A percentile compares a stretch with the other conserved stretches of the same genome.
phyloP scores from a whole-genome alignment of 805 yeast genomes.

The Starmerella powellii region DNA sequence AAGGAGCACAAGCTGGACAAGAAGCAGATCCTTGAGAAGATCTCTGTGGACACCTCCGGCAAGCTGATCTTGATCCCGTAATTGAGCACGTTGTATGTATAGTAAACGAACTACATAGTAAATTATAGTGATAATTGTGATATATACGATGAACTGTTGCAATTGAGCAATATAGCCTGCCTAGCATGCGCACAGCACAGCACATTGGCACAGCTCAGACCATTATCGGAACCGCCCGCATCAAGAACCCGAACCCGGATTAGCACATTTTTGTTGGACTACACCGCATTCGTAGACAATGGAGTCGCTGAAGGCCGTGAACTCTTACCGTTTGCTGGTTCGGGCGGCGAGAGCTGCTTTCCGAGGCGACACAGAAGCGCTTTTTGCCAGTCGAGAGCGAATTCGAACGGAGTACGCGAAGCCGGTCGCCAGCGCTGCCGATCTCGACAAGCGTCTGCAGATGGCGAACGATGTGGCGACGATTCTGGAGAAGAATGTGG shows the following conservation, averaged over 20 bases:
- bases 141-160: no score
- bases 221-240: no score
- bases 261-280: no score
- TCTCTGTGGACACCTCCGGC: conserved; percentile 31
- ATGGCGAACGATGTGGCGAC: conserved; percentile 58
- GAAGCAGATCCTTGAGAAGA: conserved; percentile 35
- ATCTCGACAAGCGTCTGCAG: conserved; percentile 39
- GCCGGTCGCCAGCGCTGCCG: conserved; percentile 16
- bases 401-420: conserved; percentile 17
- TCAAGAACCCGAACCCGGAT: no score
- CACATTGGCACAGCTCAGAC: no score
- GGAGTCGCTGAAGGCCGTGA: conserved; percentile 9
- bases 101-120: no score
- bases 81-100: no score
- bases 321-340: conserved; percentile 19
- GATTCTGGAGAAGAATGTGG: conserved; percentile 64
- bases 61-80: conserved; percentile 16
- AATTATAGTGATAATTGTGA: no score
- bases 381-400: conserved; percentile 16
- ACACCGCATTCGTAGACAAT: not conserved
- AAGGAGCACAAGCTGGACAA: conserved; percentile 34
- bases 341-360: conserved; percentile 23
- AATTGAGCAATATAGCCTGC: no score
- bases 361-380: conserved; percentile 16
- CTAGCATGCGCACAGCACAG: no score